A percentile compares a stretch with the other conserved stretches of the same genome.
Evolutionary conservation across 2,329 filamentous ascomycete genomes (phyloP).

Genomic region (Penicillium freii): DNA sequence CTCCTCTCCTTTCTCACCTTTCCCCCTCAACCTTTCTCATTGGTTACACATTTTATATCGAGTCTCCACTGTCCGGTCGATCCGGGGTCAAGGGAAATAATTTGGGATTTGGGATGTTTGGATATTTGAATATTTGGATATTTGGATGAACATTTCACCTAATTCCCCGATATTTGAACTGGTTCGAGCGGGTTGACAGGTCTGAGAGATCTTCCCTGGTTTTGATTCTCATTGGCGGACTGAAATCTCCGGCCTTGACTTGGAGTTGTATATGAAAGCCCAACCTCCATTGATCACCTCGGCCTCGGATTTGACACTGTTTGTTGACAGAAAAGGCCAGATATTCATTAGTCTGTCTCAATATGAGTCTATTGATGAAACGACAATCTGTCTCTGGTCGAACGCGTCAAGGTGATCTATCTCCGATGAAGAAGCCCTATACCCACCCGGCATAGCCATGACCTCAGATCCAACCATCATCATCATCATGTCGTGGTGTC

Average conservation of each 20-base stretch:
- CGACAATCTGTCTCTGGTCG: no score
- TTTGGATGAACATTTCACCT: background rate
- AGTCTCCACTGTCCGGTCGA: conserved; percentile 24
- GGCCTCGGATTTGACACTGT: background rate
- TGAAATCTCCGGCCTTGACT: conserved; percentile 14
- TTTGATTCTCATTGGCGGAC: conserved; percentile 16
- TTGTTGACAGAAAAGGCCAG: background rate
- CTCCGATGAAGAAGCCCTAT: background rate
- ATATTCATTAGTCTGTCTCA: background rate
- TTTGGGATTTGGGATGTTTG: background rate
- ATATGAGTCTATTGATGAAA: background rate
- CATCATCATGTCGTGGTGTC: conserved; percentile 27
- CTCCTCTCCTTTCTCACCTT: background rate
- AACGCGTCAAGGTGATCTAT: background rate
- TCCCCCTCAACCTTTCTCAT: conserved; percentile 2
- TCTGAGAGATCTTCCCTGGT: background rate
- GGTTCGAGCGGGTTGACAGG: background rate
- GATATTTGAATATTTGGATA: no score
- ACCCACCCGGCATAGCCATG: conserved; percentile 17
- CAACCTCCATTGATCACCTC: background rate
- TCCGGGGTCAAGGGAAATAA: conserved; percentile 21
- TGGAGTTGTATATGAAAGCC: background rate
- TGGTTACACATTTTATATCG: conserved; percentile 17
- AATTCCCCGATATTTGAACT: background rate
- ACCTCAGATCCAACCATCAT: conserved; percentile 20